Conservation (phyloP, 2,329 filamentous ascomycete species). For the Knoxdaviesia proteae region DNA sequence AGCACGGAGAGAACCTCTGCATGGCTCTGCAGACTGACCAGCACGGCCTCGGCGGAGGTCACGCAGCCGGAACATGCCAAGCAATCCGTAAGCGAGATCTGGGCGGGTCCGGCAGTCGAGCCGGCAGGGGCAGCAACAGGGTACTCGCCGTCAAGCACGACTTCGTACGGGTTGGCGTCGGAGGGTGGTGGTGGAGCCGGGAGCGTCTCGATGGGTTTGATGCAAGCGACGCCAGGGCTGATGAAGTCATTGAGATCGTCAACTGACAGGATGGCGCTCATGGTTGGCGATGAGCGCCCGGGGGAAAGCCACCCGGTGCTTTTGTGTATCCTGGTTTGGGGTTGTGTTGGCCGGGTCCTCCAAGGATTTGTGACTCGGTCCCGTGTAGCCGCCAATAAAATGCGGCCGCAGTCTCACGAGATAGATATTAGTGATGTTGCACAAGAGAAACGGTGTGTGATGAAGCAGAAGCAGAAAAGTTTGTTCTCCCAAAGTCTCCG, state of each 20-base stretch:
- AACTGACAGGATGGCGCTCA: conserved; percentile 93
- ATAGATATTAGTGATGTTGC: too few relatives aligned
- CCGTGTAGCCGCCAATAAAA: not conserved
- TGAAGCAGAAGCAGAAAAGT: too few relatives aligned
- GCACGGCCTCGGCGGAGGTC: conserved; percentile 90
- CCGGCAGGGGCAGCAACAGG: conserved; percentile 28
- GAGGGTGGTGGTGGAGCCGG: conserved; percentile 44
- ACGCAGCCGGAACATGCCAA: conserved; percentile 95
- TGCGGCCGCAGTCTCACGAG: too few relatives aligned
- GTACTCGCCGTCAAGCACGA: conserved; percentile 61
- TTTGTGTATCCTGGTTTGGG: not conserved
- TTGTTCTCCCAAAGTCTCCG: too few relatives aligned
- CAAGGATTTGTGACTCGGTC: not conserved
- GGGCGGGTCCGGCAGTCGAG: conserved; percentile 45
- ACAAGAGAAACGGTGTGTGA: too few relatives aligned
- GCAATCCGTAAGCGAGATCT: conserved; percentile 93
- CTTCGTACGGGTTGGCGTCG: conserved; percentile 39
- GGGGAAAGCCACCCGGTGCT: not conserved
- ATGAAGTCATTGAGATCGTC: conserved; percentile 99
- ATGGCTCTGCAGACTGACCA: conserved; percentile 87
- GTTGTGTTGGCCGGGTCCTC: not conserved
- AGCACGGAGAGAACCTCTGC: conserved; percentile 71
- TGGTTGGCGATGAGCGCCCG: conserved; percentile 18
- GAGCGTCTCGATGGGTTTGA: conserved; percentile 89
- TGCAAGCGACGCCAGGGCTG: conserved; percentile 88